Percentiles rank a stretch among this genome's conserved stretches.
Evolutionary conservation across 2,329 filamentous ascomycete genomes (phyloP).

Genomic region (Aspergillus sp.): DNA sequence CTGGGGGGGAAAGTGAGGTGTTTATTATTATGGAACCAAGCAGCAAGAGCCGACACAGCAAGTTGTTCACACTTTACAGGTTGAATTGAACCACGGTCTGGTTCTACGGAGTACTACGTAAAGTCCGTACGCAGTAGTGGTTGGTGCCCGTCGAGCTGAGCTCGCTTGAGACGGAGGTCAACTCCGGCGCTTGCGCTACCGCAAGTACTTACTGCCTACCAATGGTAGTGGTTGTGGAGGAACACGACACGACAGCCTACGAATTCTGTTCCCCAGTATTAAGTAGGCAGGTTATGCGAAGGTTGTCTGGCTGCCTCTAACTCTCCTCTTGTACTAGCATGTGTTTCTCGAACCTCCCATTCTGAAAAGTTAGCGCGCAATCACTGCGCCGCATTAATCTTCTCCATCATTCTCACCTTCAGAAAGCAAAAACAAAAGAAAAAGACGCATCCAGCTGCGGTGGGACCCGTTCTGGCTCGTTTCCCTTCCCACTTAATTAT

Average conservation of each 20-base stretch:
- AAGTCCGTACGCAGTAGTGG: background rate
- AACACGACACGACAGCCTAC: background rate
- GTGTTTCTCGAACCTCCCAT: background rate
- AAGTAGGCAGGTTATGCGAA: constrained; percentile 3
- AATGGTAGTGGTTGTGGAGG: background rate
- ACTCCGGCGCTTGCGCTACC: constrained; percentile 4
- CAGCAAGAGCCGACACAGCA: too few relatives aligned
- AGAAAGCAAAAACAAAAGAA: background rate
- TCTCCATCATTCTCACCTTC: background rate
- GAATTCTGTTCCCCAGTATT: background rate
- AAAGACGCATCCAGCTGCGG: background rate
- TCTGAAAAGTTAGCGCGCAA: background rate
- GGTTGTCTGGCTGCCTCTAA: background rate
- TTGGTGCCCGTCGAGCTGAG: background rate
- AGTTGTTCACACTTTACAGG: background rate
- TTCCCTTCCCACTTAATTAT: background rate
- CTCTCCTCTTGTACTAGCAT: background rate
- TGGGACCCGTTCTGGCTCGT: background rate
- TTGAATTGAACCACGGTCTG: background rate
- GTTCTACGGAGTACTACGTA: background rate
- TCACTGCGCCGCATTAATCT: background rate
- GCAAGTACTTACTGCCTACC: background rate
- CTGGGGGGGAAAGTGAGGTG: constrained; percentile 12
- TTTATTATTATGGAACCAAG: background rate
- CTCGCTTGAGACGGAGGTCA: background rate